Evolutionary conservation across 163 green algal genomes (phyloP).

Genomic region (Botryococcus braunii): DNA sequence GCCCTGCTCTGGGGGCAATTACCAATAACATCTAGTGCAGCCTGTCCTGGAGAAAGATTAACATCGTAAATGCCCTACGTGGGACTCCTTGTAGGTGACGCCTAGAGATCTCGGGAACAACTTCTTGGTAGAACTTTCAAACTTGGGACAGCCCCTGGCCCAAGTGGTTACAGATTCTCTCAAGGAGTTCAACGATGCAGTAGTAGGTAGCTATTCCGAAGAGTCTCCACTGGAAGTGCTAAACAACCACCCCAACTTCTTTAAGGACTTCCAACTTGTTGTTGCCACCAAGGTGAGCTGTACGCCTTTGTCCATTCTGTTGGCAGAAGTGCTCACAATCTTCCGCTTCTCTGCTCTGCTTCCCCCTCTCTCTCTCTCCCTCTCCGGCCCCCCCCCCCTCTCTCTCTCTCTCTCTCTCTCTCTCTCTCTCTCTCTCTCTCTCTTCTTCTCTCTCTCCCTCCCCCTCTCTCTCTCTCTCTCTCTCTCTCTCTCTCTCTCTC

Average conservation of each 20-base stretch:
- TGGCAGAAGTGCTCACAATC: too few relatives aligned
- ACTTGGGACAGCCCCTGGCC: constrained; percentile 54
- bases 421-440: too few relatives aligned
- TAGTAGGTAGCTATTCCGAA: constrained; percentile 70
- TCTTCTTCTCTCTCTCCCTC: too few relatives aligned
- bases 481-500: too few relatives aligned
- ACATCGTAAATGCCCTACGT: background rate
- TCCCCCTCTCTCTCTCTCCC: too few relatives aligned
- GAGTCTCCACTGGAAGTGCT: constrained; percentile 64
- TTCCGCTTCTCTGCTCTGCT: too few relatives aligned
- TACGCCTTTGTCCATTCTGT: too few relatives aligned
- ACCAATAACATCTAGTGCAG: background rate
- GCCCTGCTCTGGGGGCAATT: background rate
- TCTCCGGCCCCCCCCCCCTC: too few relatives aligned
- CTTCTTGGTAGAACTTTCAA: constrained; percentile 63
- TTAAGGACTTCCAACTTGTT: constrained; percentile 78
- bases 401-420: too few relatives aligned
- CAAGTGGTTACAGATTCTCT: constrained; percentile 47
- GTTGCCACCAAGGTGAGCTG: constrained; percentile 83
- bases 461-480: too few relatives aligned
- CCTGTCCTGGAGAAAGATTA: background rate
- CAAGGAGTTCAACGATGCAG: constrained; percentile 79
- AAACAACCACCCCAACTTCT: constrained; percentile 66
- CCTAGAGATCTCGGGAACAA: constrained; percentile 87
- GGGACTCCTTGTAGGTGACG: constrained; percentile 4